These are phyloP conservation scores for Lithocarpus polystachyus DNA, from an alignment of 306 rosid genomes.

Conservation along the genomic window DNA sequence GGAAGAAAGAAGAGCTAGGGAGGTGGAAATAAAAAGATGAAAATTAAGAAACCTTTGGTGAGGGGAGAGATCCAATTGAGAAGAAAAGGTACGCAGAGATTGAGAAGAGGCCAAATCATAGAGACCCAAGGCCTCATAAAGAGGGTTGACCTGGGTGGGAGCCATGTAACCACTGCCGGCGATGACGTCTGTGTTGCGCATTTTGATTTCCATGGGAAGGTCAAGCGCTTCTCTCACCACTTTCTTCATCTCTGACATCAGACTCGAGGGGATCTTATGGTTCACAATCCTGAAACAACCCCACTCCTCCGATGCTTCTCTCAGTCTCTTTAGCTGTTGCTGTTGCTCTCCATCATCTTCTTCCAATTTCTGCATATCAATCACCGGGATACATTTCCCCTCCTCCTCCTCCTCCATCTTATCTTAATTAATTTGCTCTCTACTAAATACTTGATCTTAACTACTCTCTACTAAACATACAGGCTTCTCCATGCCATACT, in stretches of 20 bases:
- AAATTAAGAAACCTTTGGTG: slow-evolving; percentile 33
- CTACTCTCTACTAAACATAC: too few species aligned
- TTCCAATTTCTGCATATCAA: slow-evolving; percentile 38
- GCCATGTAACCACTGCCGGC: slow-evolving; percentile 51
- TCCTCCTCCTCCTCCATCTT: neutral
- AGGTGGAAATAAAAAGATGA: too few species aligned
- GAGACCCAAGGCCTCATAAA: slow-evolving; percentile 47
- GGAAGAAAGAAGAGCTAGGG: neutral
- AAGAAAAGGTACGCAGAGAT: slow-evolving; percentile 40
- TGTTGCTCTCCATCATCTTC: slow-evolving; percentile 1
- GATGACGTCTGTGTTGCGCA: slow-evolving; percentile 38
- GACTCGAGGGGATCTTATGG: slow-evolving; percentile 35
- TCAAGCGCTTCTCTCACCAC: slow-evolving; percentile 42
- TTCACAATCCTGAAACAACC: slow-evolving; percentile 63
- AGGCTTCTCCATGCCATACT: too few species aligned
- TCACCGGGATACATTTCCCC: slow-evolving; percentile 24
- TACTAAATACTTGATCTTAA: too few species aligned
- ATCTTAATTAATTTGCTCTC: too few species aligned
- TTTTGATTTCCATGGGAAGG: slow-evolving; percentile 54
- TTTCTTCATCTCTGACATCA: slow-evolving; percentile 50
- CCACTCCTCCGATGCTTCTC: slow-evolving; percentile 56
- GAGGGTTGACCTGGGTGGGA: slow-evolving; percentile 37
- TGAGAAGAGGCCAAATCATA: slow-evolving; percentile 44
- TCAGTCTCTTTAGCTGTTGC: slow-evolving; percentile 35
- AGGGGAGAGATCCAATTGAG: slow-evolving; percentile 39